A percentile compares a stretch with the other conserved stretches of the same genome.
Evolutionary conservation across 805 yeast species (phyloP).

Genomic region (Kodamaea jinghongensis): DNA sequence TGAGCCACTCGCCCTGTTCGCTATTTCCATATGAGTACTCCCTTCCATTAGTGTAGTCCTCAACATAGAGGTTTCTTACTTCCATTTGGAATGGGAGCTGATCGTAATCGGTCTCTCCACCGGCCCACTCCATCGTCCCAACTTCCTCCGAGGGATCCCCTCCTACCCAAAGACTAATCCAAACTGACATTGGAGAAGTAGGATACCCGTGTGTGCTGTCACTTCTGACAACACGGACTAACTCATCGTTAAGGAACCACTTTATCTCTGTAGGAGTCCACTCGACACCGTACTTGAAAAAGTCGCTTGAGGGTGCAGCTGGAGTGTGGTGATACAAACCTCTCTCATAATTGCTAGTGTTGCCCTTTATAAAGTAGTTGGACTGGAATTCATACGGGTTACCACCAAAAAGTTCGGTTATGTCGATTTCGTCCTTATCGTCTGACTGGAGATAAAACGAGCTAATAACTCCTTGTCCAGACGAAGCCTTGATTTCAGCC

Average conservation of each 20-base stretch:
- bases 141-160: conserved; percentile 32
- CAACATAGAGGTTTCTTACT: conserved; percentile 18
- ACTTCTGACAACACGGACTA: conserved; percentile 22
- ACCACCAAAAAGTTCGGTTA: conserved; percentile 40
- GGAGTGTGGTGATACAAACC: conserved; percentile 31
- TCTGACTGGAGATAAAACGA: conserved; percentile 42
- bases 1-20: conserved; percentile 16
- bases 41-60: conserved; percentile 29
- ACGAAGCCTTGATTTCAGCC: conserved; percentile 32
- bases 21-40: conserved; percentile 28
- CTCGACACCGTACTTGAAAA: conserved; percentile 31
- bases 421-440: conserved; percentile 42
- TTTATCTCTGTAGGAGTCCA: conserved; percentile 33
- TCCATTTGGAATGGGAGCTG: conserved; percentile 33
- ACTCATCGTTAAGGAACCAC: conserved; percentile 30
- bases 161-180: conserved; percentile 42
- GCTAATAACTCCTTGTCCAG: conserved; percentile 36
- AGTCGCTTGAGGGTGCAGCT: conserved; percentile 23
- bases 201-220: conserved; percentile 31
- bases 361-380: conserved; percentile 41
- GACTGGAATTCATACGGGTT: conserved; percentile 29
- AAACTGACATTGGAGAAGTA: conserved; percentile 34
- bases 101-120: conserved; percentile 33
- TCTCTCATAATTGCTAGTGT: conserved; percentile 32
- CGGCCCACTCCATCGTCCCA: conserved; percentile 43